Conservation (phyloP, 2,329 filamentous ascomycete species). For the Venturiaceae sp. region DNA sequence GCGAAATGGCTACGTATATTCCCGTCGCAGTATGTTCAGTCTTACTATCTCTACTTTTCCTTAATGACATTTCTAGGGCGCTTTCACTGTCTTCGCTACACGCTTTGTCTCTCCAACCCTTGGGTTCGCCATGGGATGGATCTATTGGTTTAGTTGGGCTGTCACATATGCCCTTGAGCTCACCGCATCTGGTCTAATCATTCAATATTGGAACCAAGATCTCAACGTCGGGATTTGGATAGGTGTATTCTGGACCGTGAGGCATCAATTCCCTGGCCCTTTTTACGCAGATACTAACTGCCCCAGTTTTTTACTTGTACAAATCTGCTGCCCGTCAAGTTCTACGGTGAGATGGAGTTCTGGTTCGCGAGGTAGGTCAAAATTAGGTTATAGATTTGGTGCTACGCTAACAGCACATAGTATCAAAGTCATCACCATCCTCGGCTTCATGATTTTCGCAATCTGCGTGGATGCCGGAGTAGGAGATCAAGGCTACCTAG, state of each 20-base stretch:
- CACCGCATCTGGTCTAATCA: neutral
- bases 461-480: constrained; percentile 43
- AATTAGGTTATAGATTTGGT: neutral
- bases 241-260: constrained; percentile 4
- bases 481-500: constrained; percentile 11
- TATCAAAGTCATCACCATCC: constrained; percentile 6
- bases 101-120: constrained; percentile 9
- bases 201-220: neutral
- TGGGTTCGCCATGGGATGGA: constrained; percentile 25
- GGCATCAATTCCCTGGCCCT: neutral
- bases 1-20: constrained; percentile 9
- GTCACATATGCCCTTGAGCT: neutral
- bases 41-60: no score
- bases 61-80: no score
- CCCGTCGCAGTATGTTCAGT: no score
- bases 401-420: constrained; percentile 46
- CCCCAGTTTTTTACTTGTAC: neutral
- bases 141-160: constrained; percentile 4
- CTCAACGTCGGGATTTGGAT: constrained; percentile 4
- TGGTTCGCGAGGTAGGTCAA: no score
- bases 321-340: neutral
- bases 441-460: constrained; percentile 7
- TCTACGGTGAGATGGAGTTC: constrained; percentile 8
- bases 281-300: neutral
- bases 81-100: constrained; percentile 5